Conservation (phyloP, 2,329 filamentous ascomycete species). For the Xylaria sp. region DNA sequence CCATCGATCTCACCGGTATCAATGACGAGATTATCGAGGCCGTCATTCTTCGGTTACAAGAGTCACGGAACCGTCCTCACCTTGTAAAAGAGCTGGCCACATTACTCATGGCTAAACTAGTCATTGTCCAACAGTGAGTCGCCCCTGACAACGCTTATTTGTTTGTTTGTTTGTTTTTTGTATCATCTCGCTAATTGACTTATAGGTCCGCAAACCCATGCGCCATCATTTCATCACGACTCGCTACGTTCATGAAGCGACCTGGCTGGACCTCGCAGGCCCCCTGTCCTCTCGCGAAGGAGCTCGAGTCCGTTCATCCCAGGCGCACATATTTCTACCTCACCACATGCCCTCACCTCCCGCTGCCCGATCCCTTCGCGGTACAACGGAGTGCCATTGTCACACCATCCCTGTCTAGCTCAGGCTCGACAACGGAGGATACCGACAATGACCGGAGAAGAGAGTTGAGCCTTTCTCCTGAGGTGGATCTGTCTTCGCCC, state of each 20-base stretch:
- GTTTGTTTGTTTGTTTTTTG: slow-evolving; percentile 10
- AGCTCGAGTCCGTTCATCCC: slow-evolving; percentile 86
- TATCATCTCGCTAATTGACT: slow-evolving; percentile 21
- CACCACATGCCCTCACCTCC: slow-evolving; percentile 77
- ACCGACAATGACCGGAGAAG: slow-evolving; percentile 59
- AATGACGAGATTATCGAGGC: slow-evolving; percentile 94
- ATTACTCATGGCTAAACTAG: slow-evolving; percentile 68
- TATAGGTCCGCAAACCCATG: slow-evolving; percentile 88
- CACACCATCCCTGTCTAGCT: slow-evolving; percentile 76
- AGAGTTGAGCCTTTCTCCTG: slow-evolving; percentile 82
- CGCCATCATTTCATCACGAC: slow-evolving; percentile 88
- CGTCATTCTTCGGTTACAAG: slow-evolving; percentile 81
- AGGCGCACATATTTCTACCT: slow-evolving; percentile 96
- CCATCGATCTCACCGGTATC: slow-evolving; percentile 75
- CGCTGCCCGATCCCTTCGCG: slow-evolving; percentile 61
- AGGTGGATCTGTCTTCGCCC: slow-evolving; percentile 82
- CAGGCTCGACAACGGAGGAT: slow-evolving; percentile 65
- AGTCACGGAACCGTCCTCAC: slow-evolving; percentile 86
- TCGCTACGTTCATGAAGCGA: slow-evolving; percentile 86
- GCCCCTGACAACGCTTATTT: neutral
- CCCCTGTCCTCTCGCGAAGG: slow-evolving; percentile 86
- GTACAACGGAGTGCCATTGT: slow-evolving; percentile 55
- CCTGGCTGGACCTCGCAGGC: slow-evolving; percentile 69
- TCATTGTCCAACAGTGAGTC: slow-evolving; percentile 84
- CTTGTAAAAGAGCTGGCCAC: slow-evolving; percentile 89